Evolutionary conservation across 2,329 filamentous ascomycete species (phyloP), one percentile per base, ranked within the genome.

Genomic region (Colletotrichum theobromicola): DNA sequence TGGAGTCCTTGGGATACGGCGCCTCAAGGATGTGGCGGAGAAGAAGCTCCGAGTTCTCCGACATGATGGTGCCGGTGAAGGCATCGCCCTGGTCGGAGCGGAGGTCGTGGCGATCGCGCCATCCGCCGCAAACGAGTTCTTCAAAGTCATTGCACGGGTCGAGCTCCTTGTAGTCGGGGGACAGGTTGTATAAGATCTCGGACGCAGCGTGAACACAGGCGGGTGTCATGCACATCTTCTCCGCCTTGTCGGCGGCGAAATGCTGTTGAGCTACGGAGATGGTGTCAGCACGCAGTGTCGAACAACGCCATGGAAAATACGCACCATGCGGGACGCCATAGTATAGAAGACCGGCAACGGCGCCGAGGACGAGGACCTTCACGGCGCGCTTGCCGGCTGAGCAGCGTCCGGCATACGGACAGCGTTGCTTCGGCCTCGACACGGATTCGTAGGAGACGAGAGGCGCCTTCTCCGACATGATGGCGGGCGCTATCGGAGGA

Each of bases 121-220:
- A 94, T 13, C 93, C 93, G 70, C 91, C 92, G 78, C 93, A 94
- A 24, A 91, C 91, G 70, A 92, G 88, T 80, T 92, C 86, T 74
- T 94, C 91, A 74, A 95, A 95, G 79, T 94, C 83, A n/a, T 86
- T 88, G 78, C 93, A 95, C 2, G 93, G 90, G 79, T 94, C 92
- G 50, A 94, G 84, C 4, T 90, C 82, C 74, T 89, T 85, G 81
- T 93, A 92, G 65, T 91, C 76, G 13, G 78, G 76, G 3, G 81
- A 79, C 0, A 83, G 70, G 15, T 77, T 80, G 24, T 77, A 78
- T 0, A 82, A 71, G 13, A 83, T 78, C 28, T 83, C 79, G 0
- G 81, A 81, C n/a, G 81, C 80, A 18, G 81, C 77, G 62, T 82
- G 80, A 1, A 82, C 76, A 24, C 81, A 83, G 15, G 80, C 78